These are phyloP conservation scores for Plasmodium vivax DNA, from an alignment of 169 alveolate genomes.

Conservation along the genomic window DNA sequence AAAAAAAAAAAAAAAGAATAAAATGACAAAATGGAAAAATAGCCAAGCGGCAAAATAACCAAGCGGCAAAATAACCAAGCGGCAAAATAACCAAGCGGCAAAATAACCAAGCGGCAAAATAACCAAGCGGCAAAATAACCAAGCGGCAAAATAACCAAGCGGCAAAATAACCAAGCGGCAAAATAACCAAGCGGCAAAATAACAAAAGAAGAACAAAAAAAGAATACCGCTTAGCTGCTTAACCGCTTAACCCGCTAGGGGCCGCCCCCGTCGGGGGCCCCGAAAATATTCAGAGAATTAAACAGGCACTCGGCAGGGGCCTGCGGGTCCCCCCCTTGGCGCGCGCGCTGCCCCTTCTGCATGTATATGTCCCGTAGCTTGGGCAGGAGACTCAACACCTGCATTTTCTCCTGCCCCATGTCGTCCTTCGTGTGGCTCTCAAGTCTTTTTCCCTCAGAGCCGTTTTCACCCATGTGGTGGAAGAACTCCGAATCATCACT, in stretches of 20 bases:
- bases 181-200: not conserved
- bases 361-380: slow-evolving; percentile 39
- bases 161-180: not conserved
- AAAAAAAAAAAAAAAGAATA: not conserved
- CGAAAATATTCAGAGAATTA: slow-evolving; percentile 44
- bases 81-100: no score
- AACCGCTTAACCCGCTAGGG: not conserved
- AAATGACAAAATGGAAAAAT: not conserved
- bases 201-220: not conserved
- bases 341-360: slow-evolving; percentile 7
- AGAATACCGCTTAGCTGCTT: not conserved
- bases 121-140: no score
- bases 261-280: not conserved
- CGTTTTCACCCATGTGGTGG: not conserved
- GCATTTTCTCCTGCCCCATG: slow-evolving; percentile 52
- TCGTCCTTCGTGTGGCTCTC: slow-evolving; percentile 3
- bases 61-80: no score
- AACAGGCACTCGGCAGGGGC: not conserved
- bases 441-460: not conserved
- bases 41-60: no score
- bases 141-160: no score
- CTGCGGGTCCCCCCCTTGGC: not conserved
- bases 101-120: no score
- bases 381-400: slow-evolving; percentile 31
- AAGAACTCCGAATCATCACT: not conserved